These are phyloP conservation scores for Saccharomycopsis fodiens DNA, from an alignment of 805 yeast genomes.

Conservation along the genomic window DNA sequence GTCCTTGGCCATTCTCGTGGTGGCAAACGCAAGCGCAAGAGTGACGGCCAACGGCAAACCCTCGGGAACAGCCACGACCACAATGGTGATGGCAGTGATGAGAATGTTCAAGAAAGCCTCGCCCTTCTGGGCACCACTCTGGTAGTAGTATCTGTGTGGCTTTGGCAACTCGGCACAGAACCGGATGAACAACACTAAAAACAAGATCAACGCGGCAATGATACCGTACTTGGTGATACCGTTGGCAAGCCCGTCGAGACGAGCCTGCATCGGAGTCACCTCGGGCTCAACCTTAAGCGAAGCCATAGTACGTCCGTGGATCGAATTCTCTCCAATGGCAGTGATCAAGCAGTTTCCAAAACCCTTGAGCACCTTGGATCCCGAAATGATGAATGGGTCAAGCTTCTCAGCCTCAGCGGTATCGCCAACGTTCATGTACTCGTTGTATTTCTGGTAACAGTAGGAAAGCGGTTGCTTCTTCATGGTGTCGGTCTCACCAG, in stretches of 20 bases:
- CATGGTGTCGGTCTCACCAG: constrained; percentile 89
- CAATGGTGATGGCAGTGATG: constrained; percentile 84
- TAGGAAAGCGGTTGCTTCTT: constrained; percentile 51
- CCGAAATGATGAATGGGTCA: constrained; percentile 87
- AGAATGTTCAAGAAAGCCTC: constrained; percentile 75
- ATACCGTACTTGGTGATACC: constrained; percentile 95
- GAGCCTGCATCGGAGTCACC: constrained; percentile 80
- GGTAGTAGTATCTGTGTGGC: constrained; percentile 36
- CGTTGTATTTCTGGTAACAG: not conserved
- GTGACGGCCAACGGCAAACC: constrained; percentile 98
- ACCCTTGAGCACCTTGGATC: constrained; percentile 82
- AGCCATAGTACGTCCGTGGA: constrained; percentile 87
- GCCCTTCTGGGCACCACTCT: constrained; percentile 69
- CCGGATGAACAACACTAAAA: constrained; percentile 69
- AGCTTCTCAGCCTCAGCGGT: constrained; percentile 30
- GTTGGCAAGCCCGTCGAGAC: constrained; percentile 77
- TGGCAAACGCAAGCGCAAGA: constrained; percentile 92
- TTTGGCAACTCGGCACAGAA: constrained; percentile 58
- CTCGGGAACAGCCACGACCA: constrained; percentile 99
- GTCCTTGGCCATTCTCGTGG: constrained; percentile 95
- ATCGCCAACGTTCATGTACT: constrained; percentile 1
- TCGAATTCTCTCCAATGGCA: constrained; percentile 83
- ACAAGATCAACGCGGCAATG: constrained; percentile 74
- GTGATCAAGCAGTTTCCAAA: constrained; percentile 80
- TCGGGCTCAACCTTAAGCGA: constrained; percentile 71